A percentile compares a stretch with the other conserved stretches of the same genome.
phyloP scores from a whole-genome alignment of 2,329 filamentous ascomycete species.

The Chaetomiaceae sp. region DNA sequence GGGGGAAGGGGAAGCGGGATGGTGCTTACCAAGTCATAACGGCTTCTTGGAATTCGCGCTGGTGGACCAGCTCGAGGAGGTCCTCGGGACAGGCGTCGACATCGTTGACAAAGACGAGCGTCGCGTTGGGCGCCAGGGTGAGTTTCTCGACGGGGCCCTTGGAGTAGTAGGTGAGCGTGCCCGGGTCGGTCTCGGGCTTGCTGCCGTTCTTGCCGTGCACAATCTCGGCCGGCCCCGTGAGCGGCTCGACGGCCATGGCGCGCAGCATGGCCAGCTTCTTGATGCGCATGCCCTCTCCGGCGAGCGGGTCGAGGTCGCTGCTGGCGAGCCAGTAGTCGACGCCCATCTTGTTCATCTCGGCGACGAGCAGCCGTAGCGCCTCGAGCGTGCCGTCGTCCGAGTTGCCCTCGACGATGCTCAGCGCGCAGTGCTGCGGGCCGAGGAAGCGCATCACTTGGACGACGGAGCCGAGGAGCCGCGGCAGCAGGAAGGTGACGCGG shows the following conservation, averaged over 20 bases:
- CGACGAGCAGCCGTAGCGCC: conserved; percentile 35
- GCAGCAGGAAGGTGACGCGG: conserved; percentile 41
- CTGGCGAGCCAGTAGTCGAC: conserved; percentile 22
- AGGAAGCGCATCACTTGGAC: conserved; percentile 46
- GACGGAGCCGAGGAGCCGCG: conserved; percentile 48
- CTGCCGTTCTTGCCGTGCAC: neutral
- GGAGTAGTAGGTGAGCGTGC: conserved; percentile 33
- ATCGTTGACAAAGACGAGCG: conserved; percentile 51
- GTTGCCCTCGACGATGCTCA: conserved; percentile 53
- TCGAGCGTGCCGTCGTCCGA: conserved; percentile 52
- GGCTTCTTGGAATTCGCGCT: conserved; percentile 42
- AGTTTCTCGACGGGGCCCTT: neutral
- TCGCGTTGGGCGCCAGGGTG: conserved; percentile 14
- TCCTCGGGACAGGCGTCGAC: conserved; percentile 51
- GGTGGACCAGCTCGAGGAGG: conserved; percentile 51
- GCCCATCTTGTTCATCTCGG: neutral
- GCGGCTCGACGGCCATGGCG: neutral
- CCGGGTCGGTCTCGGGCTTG: neutral
- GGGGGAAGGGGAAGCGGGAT: neutral
- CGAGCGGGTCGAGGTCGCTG: conserved; percentile 40
- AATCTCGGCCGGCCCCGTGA: neutral
- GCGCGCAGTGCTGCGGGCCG: conserved; percentile 44
- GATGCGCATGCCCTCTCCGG: conserved; percentile 39
- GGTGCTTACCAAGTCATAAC: conserved; percentile 48
- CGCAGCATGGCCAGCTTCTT: conserved; percentile 45